These are phyloP conservation scores for Dioszegia aurantiaca DNA, from an alignment of 768 basidiomycete species.

Conservation along the genomic window DNA sequence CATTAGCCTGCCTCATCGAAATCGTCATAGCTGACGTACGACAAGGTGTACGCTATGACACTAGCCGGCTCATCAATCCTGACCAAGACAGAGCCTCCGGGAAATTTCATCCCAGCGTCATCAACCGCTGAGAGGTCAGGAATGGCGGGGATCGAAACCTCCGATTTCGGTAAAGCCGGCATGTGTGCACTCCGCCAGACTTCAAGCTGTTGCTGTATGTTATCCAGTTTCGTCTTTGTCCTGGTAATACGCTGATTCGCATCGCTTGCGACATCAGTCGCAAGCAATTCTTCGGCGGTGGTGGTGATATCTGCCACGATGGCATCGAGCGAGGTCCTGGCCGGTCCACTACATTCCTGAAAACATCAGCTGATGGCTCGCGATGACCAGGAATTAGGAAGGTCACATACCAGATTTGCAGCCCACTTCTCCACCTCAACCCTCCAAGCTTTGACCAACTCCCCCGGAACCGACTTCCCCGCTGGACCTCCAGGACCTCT, in stretches of 20 bases:
- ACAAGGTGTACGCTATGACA: constrained; percentile 42
- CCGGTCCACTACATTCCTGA: neutral
- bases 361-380: too few relatives aligned
- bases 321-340: neutral
- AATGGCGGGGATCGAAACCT: neutral
- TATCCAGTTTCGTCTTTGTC: too few relatives aligned
- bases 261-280: too few relatives aligned
- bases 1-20: neutral
- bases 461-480: too few relatives aligned
- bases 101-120: constrained; percentile 13
- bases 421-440: too few relatives aligned
- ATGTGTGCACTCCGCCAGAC: neutral
- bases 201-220: neutral
- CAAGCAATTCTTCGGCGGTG: too few relatives aligned
- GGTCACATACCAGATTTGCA: too few relatives aligned
- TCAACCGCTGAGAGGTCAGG: neutral
- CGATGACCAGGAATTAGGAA: too few relatives aligned
- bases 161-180: neutral
- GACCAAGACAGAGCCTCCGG: constrained; percentile 37
- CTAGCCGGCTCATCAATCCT: constrained; percentile 40
- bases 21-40: constrained; percentile 23
- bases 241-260: too few relatives aligned
- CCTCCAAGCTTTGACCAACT: too few relatives aligned
- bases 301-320: too few relatives aligned
- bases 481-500: too few relatives aligned